Evolutionary conservation across 2,329 filamentous ascomycete species (phyloP).

Genomic region (Neofusicoccum cordaticola): DNA sequence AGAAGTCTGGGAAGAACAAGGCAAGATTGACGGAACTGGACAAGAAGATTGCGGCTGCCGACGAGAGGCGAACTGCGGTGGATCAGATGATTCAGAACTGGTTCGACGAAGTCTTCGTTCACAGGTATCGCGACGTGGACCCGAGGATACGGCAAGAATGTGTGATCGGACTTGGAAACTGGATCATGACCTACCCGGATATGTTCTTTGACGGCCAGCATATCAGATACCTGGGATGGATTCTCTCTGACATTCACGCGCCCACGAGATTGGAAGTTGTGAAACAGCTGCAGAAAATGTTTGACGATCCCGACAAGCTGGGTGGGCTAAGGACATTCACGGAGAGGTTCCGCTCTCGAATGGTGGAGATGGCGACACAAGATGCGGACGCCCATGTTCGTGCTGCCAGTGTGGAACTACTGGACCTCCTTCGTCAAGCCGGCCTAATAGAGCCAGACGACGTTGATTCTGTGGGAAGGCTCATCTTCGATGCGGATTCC

Average conservation of each 20-base stretch:
- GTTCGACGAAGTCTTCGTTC: conserved; percentile 90
- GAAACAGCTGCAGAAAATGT: conserved; percentile 75
- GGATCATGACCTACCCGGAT: conserved; percentile 82
- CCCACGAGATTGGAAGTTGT: conserved; percentile 81
- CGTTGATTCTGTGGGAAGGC: conserved; percentile 79
- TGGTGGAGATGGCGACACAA: conserved; percentile 88
- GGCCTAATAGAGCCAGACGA: conserved; percentile 89
- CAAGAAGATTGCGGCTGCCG: conserved; percentile 67
- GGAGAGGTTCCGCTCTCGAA: conserved; percentile 79
- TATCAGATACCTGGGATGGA: conserved; percentile 91
- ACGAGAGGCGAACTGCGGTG: conserved; percentile 65
- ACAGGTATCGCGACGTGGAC: conserved; percentile 93
- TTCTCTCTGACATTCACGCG: conserved; percentile 77
- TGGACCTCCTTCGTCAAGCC: conserved; percentile 77
- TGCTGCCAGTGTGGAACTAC: conserved; percentile 73
- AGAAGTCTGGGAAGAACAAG: conserved; percentile 73
- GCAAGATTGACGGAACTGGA: conserved; percentile 71
- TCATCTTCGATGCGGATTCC: conserved; percentile 84
- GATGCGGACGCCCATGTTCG: conserved; percentile 81
- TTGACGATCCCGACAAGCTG: conserved; percentile 76
- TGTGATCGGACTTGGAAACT: conserved; percentile 78
- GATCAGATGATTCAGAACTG: conserved; percentile 76
- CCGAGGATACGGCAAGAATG: conserved; percentile 85
- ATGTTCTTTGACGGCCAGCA: conserved; percentile 89
- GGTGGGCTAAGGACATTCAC: conserved; percentile 81